Evolutionary conservation across 441 rosid genomes (phyloP).

Genomic region (Omphalea diandra): DNA sequence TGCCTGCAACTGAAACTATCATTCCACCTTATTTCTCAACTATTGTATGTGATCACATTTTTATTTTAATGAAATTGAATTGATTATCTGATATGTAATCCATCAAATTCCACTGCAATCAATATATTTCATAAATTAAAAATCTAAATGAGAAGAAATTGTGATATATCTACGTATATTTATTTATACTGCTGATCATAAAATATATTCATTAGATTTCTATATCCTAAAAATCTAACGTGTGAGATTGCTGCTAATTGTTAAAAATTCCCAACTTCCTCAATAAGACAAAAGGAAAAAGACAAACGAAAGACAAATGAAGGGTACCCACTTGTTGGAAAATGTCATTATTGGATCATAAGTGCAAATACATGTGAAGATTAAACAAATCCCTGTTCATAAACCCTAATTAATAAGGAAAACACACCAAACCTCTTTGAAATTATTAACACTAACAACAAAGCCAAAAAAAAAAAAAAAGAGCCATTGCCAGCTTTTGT

Average conservation of each 20-base stretch:
- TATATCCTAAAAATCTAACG: neutral
- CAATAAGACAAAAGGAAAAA: neutral
- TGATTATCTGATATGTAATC: too few relatives aligned
- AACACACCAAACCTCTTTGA: neutral
- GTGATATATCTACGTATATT: too few relatives aligned
- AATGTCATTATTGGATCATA: neutral
- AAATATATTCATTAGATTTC: neutral
- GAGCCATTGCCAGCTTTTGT: neutral
- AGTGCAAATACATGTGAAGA: neutral
- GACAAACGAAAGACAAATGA: neutral
- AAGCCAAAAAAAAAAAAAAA: neutral
- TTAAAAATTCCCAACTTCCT: too few relatives aligned
- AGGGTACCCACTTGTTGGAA: too few relatives aligned
- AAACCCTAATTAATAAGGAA: conserved; percentile 3
- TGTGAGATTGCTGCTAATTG: neutral
- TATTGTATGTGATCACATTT: neutral
- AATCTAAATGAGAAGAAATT: too few relatives aligned
- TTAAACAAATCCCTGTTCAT: neutral
- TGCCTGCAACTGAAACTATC: neutral
- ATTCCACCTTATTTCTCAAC: neutral
- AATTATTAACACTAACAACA: neutral
- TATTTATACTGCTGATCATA: neutral
- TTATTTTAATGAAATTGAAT: neutral
- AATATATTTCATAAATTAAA: too few relatives aligned
- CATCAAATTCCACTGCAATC: too few relatives aligned